Base-by-base conservation (phyloP, 2,329 filamentous ascomycete genomes). In the Pleurostoma richardsiae region DNA sequence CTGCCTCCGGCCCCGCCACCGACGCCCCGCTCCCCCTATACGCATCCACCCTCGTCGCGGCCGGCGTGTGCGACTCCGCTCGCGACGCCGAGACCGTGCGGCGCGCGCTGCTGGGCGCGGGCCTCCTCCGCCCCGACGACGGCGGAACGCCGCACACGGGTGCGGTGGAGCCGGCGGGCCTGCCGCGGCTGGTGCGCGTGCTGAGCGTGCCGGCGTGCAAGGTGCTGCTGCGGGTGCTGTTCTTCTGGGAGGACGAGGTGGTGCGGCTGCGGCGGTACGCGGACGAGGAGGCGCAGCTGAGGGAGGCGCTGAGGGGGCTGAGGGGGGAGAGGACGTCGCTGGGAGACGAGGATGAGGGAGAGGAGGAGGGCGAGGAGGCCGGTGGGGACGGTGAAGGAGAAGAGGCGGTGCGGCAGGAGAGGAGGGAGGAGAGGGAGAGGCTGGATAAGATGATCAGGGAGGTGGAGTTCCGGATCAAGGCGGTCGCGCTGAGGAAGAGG, bases 21-120 rank as follows among this genome's bases (percentile, higher is more conserved):
- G 30, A 11, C 29, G 41, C 27, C 41, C 30, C 41, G 4, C 30
- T 43, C 19, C 30, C 28, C 30, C n/a, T 43, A 7, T 36, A 30
- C 19, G 28, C 41, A 5, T 30, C n/a, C 6, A 38, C 41, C 30
- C 41, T 43, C 4, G 28, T 43, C n/a, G 41, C 30, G 5, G 41
- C 30, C 41, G 41, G 41, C 41, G 41, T 43, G 41, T 43, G 41
- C 41, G 41, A 36, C 29, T 30, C 29, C 8, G 19, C 26, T 8
- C 41, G 41, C 30, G 41, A 43, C 41, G 41, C 41, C 30, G 41
- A 30, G 4, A 5, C 28, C 30, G 41, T 33, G 30, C 41, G 28
- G 19, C 30, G 30, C 5, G 29, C 41, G 11, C 41, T 43, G n/a
- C 27, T 27, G 6, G 10, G 7, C 4, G 41, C 41, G 3, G 41